Evolutionary conservation across 2,329 filamentous ascomycete genomes (phyloP), one percentile per base, ranked within the genome.

Genomic region (Exophiala sp.): DNA sequence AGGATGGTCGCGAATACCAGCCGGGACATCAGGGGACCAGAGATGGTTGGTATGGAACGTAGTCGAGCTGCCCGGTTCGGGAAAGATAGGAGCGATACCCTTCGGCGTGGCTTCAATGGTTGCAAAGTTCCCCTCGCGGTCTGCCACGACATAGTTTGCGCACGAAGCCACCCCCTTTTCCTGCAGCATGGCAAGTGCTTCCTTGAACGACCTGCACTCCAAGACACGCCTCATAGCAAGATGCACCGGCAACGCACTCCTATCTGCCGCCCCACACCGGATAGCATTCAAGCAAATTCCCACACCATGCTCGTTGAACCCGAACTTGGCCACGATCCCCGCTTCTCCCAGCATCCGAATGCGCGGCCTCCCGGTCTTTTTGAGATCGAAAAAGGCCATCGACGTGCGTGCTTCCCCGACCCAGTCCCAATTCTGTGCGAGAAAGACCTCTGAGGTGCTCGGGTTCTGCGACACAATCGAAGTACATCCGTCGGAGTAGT

Each of bases 231-330:
- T 70, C 4, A 84, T 68, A 0, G 77, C 79, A 5, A 85, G 66
- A 59, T 85, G 81, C n/a, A 81, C 75, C 0, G 82, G 81, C 2
- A 83, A 58, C 6, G 71, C 73, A 1, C 64, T 63, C 2, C 64
- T 58, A 58, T 80, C 70, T 41, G 82, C 73, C 1, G 79, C 79
- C 1, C 72, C 70, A 2, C 77, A 78, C 32, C 73, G 71, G 52
- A 85, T 80, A 0, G 81, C 82, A 53, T 85, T 85, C 7, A 84
- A 67, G 37, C 75, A 77, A 0, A 76, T 74, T 0, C 79, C 81
- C 0, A 85, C 78, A 0, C 80, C 79, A 0, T 63, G 60, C 13
- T 66, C 68, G 59, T 85, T 85, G 57, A 84, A 69, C 0, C 82
- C 82, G 18, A 85, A 83, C 63, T 85, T 85, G 11, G 80, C 81